These are phyloP conservation scores for Bondarzewia mesenterica DNA, from an alignment of 1,284 basidiomycete genomes.

Conservation along the genomic window DNA sequence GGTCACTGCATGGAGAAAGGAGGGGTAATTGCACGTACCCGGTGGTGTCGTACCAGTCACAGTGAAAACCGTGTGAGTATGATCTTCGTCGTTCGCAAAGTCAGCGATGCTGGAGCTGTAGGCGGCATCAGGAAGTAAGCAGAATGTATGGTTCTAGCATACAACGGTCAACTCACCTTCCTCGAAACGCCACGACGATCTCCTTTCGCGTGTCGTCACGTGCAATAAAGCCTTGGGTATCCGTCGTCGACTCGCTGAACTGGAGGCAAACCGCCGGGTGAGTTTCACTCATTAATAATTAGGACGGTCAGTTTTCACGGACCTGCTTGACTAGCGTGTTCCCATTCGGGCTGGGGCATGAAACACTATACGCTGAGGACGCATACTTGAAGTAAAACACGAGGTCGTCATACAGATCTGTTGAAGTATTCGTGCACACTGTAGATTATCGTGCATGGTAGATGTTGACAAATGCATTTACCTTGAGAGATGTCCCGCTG, in stretches of 20 bases:
- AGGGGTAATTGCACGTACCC: too few species aligned
- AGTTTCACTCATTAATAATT: too few species aligned
- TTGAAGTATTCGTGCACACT: too few species aligned
- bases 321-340: conserved; percentile 28
- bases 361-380: conserved; percentile 29
- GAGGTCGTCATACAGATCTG: conserved; percentile 26
- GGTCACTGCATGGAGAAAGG: conserved; percentile 8
- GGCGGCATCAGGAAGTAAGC: too few species aligned
- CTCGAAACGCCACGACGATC: conserved; percentile 35
- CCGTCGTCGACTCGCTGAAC: not conserved
- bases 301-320: not conserved
- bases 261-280: not conserved
- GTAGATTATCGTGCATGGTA: too few species aligned
- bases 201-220: conserved; percentile 34
- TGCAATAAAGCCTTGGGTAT: conserved; percentile 20
- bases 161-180: not conserved
- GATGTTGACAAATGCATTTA: too few species aligned
- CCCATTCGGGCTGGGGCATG: conserved; percentile 36
- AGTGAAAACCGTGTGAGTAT: conserved; percentile 22
- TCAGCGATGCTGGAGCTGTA: too few species aligned
- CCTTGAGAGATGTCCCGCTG: too few species aligned
- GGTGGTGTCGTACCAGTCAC: conserved; percentile 1
- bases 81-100: too few species aligned
- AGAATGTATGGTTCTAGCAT: too few species aligned
- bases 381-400: conserved; percentile 35